Conservation (phyloP, 116 monocot species). For the Iris pallida region DNA sequence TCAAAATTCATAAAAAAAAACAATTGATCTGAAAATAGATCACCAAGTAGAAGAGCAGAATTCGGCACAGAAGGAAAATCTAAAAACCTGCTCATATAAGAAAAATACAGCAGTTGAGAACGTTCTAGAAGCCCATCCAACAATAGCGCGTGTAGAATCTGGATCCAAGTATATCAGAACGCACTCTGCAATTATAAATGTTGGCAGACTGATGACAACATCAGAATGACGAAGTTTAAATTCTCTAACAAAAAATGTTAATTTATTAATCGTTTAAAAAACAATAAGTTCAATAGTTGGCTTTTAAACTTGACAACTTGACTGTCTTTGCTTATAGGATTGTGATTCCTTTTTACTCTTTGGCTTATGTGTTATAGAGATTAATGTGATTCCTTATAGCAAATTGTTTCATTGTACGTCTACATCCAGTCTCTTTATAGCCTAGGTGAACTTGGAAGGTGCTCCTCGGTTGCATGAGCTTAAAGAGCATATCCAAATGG, state of each 20-base stretch:
- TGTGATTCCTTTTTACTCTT: no score
- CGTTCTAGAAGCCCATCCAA: conserved; percentile 69
- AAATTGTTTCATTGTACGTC: no score
- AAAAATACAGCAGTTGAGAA: conserved; percentile 83
- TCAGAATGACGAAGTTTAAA: conserved; percentile 30
- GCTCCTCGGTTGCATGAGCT: no score
- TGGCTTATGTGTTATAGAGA: no score
- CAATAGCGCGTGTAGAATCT: conserved; percentile 56
- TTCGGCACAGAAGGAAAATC: background rate
- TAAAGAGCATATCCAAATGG: no score
- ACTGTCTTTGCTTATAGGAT: no score
- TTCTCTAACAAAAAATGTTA: conserved; percentile 4
- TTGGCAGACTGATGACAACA: conserved; percentile 81
- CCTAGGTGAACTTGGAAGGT: no score
- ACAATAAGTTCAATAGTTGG: no score
- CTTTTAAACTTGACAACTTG: no score
- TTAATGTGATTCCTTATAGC: no score
- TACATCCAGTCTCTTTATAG: no score
- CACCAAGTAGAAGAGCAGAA: background rate
- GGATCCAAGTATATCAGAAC: conserved; percentile 95
- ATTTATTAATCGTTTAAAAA: no score
- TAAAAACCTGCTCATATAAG: conserved; percentile 81
- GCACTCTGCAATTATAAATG: conserved; percentile 96
- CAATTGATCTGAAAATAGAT: conserved; percentile 1
- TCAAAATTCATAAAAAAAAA: background rate